Evolutionary conservation across 495 filamentous ascomycete species (phyloP), one percentile per base, ranked within the genome.

Genomic region (Penicillium bialowiezense): DNA sequence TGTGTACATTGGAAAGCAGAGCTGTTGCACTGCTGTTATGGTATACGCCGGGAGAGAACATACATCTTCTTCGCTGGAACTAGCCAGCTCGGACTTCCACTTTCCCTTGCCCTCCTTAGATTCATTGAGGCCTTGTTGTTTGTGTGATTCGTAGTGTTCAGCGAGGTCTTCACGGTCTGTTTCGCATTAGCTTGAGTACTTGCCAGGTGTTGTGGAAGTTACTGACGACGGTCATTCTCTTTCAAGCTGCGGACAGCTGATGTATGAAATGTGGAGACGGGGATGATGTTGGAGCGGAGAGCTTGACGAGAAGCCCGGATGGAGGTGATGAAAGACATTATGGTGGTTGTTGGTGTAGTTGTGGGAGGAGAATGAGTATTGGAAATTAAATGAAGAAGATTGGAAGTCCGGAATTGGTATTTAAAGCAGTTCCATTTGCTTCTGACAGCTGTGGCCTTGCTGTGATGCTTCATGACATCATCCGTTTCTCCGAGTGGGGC

Each of bases 31-130:
- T 8, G 23, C 4, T 4, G 23, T 26, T 26, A 26, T 26, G 23
- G 3, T 26, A 8, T 4, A 26, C 8, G 23, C 23, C 3, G 3
- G 20, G 15, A 32, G 29, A 12, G 8, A 26, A 26, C 23, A 32
- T 67, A 96, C 83, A 59, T 82, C 83, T 53, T 85, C 84, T 76
- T 96, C 91, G 58, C 85, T 89, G 62, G 88, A 80, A 50, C 82
- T 88, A 5, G 88, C 88, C 45, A 96, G 68, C 61, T 88, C 85
- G 15, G 83, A 72, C 67, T 87, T 87, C 91, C 91, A 95, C 55
- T 90, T 78, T 10, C 74, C 87, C 67, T 86, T 83, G 17, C 91
- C 91, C 10, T 81, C 71, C 70, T 88, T 88, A 43, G 82, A 76
- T 71, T 84, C 84, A 59, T 76, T 68, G 45, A 95, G 52, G 29